phyloP scores from a whole-genome alignment of 2,329 filamentous ascomycete genomes.

The Colletotrichum phormii region DNA sequence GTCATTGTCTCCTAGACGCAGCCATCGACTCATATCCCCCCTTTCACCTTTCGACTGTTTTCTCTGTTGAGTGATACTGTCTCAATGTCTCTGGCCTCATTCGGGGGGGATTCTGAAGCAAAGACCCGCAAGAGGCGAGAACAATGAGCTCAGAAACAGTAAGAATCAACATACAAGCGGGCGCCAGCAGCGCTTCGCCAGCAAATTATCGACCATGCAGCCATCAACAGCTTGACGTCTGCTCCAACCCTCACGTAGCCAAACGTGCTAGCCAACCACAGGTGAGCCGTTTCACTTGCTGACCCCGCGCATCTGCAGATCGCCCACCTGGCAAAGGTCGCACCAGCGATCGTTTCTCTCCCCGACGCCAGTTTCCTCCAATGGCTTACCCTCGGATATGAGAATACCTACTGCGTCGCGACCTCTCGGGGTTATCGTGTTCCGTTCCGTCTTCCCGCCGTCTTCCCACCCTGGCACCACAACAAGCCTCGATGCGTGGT shows the following conservation, averaged over 20 bases:
- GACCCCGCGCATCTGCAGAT: constrained; percentile 33
- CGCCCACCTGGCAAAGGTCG: constrained; percentile 9
- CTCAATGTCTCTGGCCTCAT: constrained; percentile 3
- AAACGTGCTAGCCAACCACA: constrained; percentile 21
- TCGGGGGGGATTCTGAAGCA: neutral
- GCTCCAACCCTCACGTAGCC: neutral
- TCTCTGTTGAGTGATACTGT: neutral
- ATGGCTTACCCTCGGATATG: constrained; percentile 19
- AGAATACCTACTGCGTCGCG: neutral
- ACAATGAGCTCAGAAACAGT: constrained; percentile 22
- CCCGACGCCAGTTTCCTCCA: constrained; percentile 19
- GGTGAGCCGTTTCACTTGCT: constrained; percentile 7
- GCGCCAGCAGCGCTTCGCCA: constrained; percentile 32
- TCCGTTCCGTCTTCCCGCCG: neutral
- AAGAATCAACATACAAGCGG: constrained; percentile 23
- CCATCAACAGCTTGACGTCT: constrained; percentile 5
- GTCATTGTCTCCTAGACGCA: constrained; percentile 9
- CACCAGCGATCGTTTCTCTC: constrained; percentile 20
- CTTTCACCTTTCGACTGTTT: neutral
- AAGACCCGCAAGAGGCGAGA: neutral
- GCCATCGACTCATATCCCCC: neutral
- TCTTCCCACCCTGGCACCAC: constrained; percentile 11
- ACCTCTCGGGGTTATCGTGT: neutral
- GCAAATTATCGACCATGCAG: constrained; percentile 10
- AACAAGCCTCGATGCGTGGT: neutral